Conservation (phyloP, 192 early-diverging fungal species). For the Backusella macrospora region DNA sequence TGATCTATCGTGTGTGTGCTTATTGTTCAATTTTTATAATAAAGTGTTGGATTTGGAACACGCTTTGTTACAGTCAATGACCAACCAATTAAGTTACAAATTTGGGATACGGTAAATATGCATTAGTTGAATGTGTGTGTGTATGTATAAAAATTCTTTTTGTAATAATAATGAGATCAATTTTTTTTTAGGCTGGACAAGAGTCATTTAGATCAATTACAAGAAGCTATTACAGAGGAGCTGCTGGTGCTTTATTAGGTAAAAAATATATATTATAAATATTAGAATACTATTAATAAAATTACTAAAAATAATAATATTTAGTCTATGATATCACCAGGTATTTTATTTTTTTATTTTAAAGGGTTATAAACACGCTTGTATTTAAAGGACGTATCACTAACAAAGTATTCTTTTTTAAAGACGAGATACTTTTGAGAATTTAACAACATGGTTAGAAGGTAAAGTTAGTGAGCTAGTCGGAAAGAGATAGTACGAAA, state of each 20-base stretch:
- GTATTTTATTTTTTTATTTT: neutral
- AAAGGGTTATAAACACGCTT: neutral
- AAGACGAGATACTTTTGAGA: slow-evolving; percentile 74
- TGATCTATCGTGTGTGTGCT: neutral
- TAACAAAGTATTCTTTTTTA: too few relatives aligned
- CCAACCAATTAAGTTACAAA: slow-evolving; percentile 89
- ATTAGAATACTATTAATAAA: slow-evolving; percentile 15
- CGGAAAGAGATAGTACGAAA: too few relatives aligned
- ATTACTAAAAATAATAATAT: neutral
- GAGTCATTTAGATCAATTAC: slow-evolving; percentile 87
- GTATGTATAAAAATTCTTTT: neutral
- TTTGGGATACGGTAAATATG: slow-evolving; percentile 85
- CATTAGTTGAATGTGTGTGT: neutral
- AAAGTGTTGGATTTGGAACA: slow-evolving; percentile 78
- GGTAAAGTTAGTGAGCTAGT: slow-evolving; percentile 17
- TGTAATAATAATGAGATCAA: neutral
- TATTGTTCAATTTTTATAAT: neutral
- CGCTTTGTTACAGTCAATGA: slow-evolving; percentile 74
- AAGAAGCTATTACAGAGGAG: slow-evolving; percentile 82
- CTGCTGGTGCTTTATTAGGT: slow-evolving; percentile 74
- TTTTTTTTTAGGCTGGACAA: slow-evolving; percentile 63
- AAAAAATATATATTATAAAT: slow-evolving; percentile 21
- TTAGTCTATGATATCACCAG: slow-evolving; percentile 82
- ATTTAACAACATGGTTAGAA: slow-evolving; percentile 78
- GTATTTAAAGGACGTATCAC: neutral